phyloP scores from a whole-genome alignment of 352 stramenopile species.

The Peronosclerospora sorghi region DNA sequence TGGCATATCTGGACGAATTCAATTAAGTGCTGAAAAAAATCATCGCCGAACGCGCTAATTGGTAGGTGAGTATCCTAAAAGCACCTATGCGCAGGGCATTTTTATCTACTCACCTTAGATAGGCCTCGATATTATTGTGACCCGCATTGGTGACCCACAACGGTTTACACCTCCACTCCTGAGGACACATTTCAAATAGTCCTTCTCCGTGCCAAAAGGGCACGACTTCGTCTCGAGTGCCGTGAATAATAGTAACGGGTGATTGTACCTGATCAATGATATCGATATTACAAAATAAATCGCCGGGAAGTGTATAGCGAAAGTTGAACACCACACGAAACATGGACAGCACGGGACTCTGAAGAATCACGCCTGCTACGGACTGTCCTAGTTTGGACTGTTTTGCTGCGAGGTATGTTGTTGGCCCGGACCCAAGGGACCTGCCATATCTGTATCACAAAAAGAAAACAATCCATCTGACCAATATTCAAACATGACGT shows the following conservation, averaged over 20 bases:
- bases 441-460: conserved; percentile 60
- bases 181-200: conserved; percentile 86
- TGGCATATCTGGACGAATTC: conserved; percentile 70
- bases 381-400: conserved; percentile 83
- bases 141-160: conserved; percentile 96
- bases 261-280: conserved; percentile 83
- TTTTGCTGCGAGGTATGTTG: conserved; percentile 91
- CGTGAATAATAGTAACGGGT: conserved; percentile 97
- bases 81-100: too few species aligned
- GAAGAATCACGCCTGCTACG: conserved; percentile 93
- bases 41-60: conserved; percentile 45
- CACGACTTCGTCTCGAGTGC: conserved; percentile 97
- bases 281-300: conserved; percentile 98
- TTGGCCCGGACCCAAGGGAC: conserved; percentile 90
- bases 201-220: conserved; percentile 96
- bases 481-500: neutral
- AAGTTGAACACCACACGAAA: conserved; percentile 98
- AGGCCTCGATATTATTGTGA: conserved; percentile 98
- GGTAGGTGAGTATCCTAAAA: neutral
- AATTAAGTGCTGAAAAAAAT: conserved; percentile 75
- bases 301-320: conserved; percentile 92
- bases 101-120: conserved; percentile 61
- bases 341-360: conserved; percentile 93
- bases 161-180: conserved; percentile 92
- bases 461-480: neutral